phyloP scores from a whole-genome alignment of 768 basidiomycete genomes.

The Naganishia vaughanmartiniae region DNA sequence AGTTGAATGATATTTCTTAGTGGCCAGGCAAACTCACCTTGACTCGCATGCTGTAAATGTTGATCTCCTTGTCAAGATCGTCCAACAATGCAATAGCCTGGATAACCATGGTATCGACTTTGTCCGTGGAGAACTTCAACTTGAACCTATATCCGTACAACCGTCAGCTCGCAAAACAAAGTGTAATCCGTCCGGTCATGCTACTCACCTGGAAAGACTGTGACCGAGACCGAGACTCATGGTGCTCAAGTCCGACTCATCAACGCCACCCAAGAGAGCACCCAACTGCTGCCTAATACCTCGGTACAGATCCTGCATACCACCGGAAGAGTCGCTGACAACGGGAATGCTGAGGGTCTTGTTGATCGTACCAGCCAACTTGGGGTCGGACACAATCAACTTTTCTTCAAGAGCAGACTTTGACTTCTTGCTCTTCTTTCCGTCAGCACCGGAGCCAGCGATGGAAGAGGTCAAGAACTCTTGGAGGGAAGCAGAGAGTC shows the following conservation, averaged over 20 bases:
- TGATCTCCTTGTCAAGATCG: slow-evolving; percentile 98
- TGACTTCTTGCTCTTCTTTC: slow-evolving; percentile 72
- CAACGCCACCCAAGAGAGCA: slow-evolving; percentile 73
- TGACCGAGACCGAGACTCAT: slow-evolving; percentile 98
- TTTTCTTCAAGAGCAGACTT: slow-evolving; percentile 59
- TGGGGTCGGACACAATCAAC: slow-evolving; percentile 78
- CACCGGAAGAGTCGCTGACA: slow-evolving; percentile 59
- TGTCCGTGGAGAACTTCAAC: slow-evolving; percentile 98
- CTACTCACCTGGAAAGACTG: slow-evolving; percentile 77
- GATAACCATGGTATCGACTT: slow-evolving; percentile 99
- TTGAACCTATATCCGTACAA: slow-evolving; percentile 69
- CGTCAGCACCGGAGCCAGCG: slow-evolving; percentile 37
- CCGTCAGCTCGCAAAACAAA: not conserved
- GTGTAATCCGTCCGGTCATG: not conserved
- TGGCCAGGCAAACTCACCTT: slow-evolving; percentile 62
- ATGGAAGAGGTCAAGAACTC: slow-evolving; percentile 68
- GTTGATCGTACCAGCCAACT: slow-evolving; percentile 79
- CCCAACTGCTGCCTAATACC: slow-evolving; percentile 89
- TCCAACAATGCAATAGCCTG: slow-evolving; percentile 97
- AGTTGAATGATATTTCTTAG: not conserved
- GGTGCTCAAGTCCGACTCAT: slow-evolving; percentile 72
- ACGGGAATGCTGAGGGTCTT: slow-evolving; percentile 94
- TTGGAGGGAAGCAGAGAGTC: slow-evolving; percentile 86
- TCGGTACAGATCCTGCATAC: slow-evolving; percentile 78
- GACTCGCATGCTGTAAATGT: slow-evolving; percentile 98